Evolutionary conservation across 2,329 filamentous ascomycete genomes (phyloP).

Genomic region (Zalaria sp.): DNA sequence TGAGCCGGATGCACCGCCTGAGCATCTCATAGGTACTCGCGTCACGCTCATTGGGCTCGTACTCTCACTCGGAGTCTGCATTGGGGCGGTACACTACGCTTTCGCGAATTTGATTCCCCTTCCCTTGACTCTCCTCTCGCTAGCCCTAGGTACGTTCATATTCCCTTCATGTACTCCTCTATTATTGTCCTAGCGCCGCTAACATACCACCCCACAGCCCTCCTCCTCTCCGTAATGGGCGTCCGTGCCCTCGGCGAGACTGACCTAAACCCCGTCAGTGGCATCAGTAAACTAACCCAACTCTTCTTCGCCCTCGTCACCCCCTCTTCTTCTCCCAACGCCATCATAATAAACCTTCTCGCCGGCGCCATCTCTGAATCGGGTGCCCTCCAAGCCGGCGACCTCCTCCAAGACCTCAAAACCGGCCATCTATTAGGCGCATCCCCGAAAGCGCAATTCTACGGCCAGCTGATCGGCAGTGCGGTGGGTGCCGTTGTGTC

Average conservation of each 20-base stretch:
- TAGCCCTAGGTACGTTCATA: slow-evolving; percentile 43
- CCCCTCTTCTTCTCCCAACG: slow-evolving; percentile 63
- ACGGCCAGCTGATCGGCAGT: slow-evolving; percentile 85
- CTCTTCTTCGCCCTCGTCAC: slow-evolving; percentile 88
- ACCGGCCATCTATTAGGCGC: slow-evolving; percentile 88
- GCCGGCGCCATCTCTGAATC: slow-evolving; percentile 79
- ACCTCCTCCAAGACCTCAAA: slow-evolving; percentile 94
- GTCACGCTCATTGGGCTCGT: slow-evolving; percentile 63
- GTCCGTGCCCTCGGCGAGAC: slow-evolving; percentile 61
- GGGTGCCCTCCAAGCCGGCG: slow-evolving; percentile 83
- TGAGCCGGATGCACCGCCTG: slow-evolving; percentile 65
- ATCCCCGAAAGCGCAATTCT: slow-evolving; percentile 89
- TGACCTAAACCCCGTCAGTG: slow-evolving; percentile 89
- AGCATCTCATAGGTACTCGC: slow-evolving; percentile 63
- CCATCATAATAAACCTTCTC: slow-evolving; percentile 88
- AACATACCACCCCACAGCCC: slow-evolving; percentile 30
- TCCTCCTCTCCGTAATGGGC: slow-evolving; percentile 51
- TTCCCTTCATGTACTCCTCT: background rate
- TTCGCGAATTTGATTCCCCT: slow-evolving; percentile 76
- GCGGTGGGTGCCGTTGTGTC: slow-evolving; percentile 75
- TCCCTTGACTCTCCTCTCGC: slow-evolving; percentile 69
- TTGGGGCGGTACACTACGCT: slow-evolving; percentile 65
- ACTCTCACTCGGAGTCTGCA: slow-evolving; percentile 64
- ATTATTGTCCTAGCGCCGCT: background rate
- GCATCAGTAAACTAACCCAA: slow-evolving; percentile 92